phyloP scores from a whole-genome alignment of 2,329 filamentous ascomycete genomes.

The Ramichloridium luteum region DNA sequence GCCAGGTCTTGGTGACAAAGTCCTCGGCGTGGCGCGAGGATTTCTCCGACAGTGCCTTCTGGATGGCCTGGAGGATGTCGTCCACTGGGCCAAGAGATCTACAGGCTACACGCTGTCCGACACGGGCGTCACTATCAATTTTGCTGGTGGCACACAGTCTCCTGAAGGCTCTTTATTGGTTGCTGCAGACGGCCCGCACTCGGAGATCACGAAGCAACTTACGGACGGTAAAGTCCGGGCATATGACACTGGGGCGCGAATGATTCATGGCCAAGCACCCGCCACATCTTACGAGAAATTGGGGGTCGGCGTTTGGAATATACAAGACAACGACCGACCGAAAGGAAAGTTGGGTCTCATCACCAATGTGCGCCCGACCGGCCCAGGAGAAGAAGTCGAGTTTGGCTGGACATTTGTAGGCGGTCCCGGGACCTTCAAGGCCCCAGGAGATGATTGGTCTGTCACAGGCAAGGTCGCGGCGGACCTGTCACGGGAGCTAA shows the following conservation, averaged over 20 bases:
- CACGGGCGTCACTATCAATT: slow-evolving; percentile 44
- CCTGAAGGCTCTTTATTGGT: slow-evolving; percentile 48
- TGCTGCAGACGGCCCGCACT: slow-evolving; percentile 52
- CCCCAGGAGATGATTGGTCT: slow-evolving; percentile 48
- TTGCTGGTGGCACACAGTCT: slow-evolving; percentile 48
- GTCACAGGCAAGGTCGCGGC: slow-evolving; percentile 47
- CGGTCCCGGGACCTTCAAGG: slow-evolving; percentile 43
- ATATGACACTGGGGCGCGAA: slow-evolving; percentile 50
- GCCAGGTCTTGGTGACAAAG: slow-evolving; percentile 37
- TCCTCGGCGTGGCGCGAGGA: slow-evolving; percentile 50
- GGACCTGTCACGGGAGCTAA: slow-evolving; percentile 44
- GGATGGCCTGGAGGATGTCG: slow-evolving; percentile 41
- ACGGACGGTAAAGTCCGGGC: slow-evolving; percentile 46
- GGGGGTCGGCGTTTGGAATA: slow-evolving; percentile 51
- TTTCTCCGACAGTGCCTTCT: slow-evolving; percentile 51
- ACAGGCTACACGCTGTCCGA: slow-evolving; percentile 46
- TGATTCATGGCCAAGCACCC: slow-evolving; percentile 54
- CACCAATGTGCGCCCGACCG: slow-evolving; percentile 51
- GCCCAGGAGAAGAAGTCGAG: slow-evolving; percentile 40
- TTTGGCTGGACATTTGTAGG: slow-evolving; percentile 55
- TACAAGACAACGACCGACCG: slow-evolving; percentile 38
- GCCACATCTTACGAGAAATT: slow-evolving; percentile 48
- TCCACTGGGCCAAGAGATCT: slow-evolving; percentile 46
- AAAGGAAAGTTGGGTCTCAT: slow-evolving; percentile 43
- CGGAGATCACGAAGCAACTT: slow-evolving; percentile 47